These are phyloP conservation scores for Aspergillus unguis DNA, from an alignment of 2,329 filamentous ascomycete species.

Conservation along the genomic window DNA sequence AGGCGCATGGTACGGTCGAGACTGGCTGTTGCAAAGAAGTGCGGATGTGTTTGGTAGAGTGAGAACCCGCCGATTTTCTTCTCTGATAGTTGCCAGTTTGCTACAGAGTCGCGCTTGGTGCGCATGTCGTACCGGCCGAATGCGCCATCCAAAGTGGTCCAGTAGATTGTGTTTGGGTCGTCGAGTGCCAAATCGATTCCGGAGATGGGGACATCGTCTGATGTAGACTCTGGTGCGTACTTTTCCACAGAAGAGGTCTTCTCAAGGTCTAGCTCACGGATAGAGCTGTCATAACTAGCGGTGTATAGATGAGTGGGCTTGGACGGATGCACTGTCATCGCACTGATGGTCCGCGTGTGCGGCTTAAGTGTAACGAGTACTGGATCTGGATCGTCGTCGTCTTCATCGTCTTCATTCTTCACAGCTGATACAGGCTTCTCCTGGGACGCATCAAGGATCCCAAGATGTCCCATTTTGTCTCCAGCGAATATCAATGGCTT, in stretches of 20 bases:
- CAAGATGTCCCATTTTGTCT: slow-evolving; percentile 87
- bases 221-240: slow-evolving; percentile 68
- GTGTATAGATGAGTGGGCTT: slow-evolving; percentile 76
- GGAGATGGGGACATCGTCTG: slow-evolving; percentile 75
- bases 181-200: slow-evolving; percentile 73
- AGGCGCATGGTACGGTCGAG: slow-evolving; percentile 85
- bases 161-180: slow-evolving; percentile 73
- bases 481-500: slow-evolving; percentile 90
- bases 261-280: slow-evolving; percentile 78
- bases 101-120: slow-evolving; percentile 53
- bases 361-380: slow-evolving; percentile 87
- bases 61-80: slow-evolving; percentile 97
- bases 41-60: slow-evolving; percentile 72
- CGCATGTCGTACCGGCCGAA: slow-evolving; percentile 81
- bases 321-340: slow-evolving; percentile 71
- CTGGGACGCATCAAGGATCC: slow-evolving; percentile 73
- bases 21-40: slow-evolving; percentile 83
- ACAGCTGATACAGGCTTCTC: slow-evolving; percentile 42
- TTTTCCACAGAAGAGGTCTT: slow-evolving; percentile 77
- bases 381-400: slow-evolving; percentile 64
- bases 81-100: slow-evolving; percentile 74
- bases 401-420: slow-evolving; percentile 61
- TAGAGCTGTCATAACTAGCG: slow-evolving; percentile 87
- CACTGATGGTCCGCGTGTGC: slow-evolving; percentile 82
- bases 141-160: slow-evolving; percentile 77